Percentiles rank a stretch among this genome's conserved stretches.
Evolutionary conservation across 192 early-diverging fungal species (phyloP).

Genomic region (Entomortierella lignicola): DNA sequence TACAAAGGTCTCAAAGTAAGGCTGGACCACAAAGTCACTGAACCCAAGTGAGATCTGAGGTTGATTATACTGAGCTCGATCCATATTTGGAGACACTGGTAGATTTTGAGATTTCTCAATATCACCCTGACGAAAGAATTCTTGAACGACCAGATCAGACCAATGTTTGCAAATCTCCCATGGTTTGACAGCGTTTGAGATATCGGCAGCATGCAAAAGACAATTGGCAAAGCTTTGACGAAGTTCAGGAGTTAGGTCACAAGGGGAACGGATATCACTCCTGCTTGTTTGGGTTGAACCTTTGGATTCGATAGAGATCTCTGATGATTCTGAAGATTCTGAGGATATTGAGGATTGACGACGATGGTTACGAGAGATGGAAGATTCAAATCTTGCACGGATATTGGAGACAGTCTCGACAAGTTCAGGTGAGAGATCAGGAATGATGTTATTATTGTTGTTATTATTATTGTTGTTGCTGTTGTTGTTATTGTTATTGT

Average conservation of each 20-base stretch:
- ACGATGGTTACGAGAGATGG: conserved; percentile 14
- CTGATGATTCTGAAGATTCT: conserved; percentile 40
- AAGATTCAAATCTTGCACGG: conserved; percentile 6
- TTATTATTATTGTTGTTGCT: not conserved
- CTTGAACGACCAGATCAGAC: conserved; percentile 88
- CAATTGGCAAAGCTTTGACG: conserved; percentile 72
- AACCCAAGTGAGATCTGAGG: conserved; percentile 84
- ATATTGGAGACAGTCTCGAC: not conserved
- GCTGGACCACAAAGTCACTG: conserved; percentile 85
- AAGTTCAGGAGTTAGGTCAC: conserved; percentile 56
- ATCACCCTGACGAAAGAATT: conserved; percentile 92
- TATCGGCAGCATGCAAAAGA: conserved; percentile 90
- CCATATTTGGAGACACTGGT: conserved; percentile 92
- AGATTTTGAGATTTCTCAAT: conserved; percentile 78
- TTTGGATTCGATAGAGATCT: conserved; percentile 16
- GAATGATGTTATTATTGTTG: not conserved
- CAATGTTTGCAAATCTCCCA: conserved; percentile 89
- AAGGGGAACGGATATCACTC: conserved; percentile 21
- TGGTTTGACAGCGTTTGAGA: conserved; percentile 88
- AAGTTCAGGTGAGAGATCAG: not conserved
- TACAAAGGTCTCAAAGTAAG: conserved; percentile 87
- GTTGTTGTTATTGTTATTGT: not conserved
- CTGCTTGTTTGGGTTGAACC: conserved; percentile 25
- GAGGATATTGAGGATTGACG: conserved; percentile 32
- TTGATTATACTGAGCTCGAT: conserved; percentile 77